Evolutionary conservation across 257 asterid species (phyloP).

Genomic region (Rehmannia glutinosa): DNA sequence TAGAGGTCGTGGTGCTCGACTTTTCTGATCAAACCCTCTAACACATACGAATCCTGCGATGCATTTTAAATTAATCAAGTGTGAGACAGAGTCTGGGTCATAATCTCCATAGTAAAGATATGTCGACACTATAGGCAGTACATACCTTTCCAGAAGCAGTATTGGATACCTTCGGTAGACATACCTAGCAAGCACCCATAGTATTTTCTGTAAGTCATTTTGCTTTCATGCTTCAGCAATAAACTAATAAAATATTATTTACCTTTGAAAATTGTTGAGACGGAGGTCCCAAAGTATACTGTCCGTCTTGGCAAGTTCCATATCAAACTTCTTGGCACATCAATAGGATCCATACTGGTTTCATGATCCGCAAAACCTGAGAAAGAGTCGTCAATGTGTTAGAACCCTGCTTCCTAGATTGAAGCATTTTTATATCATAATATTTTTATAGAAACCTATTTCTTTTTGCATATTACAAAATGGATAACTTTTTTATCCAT

Average conservation of each 20-base stretch:
- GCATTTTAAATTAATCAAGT: background rate
- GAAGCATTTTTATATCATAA: too few relatives aligned
- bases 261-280: too few relatives aligned
- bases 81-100: background rate
- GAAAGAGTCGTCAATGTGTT: slow-evolving; percentile 2
- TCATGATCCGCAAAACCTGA: slow-evolving; percentile 77
- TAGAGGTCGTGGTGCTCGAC: slow-evolving; percentile 77
- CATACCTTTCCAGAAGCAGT: too few relatives aligned
- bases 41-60: slow-evolving; percentile 75
- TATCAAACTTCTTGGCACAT: too few relatives aligned
- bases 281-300: too few relatives aligned
- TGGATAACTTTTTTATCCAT: background rate
- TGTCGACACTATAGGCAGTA: too few relatives aligned
- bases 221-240: slow-evolving; percentile 14
- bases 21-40: slow-evolving; percentile 67
- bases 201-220: slow-evolving; percentile 18
- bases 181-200: slow-evolving; percentile 47
- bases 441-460: too few relatives aligned
- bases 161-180: slow-evolving; percentile 54
- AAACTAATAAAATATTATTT: too few relatives aligned
- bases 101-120: background rate
- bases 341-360: slow-evolving; percentile 57
- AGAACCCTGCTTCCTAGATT: background rate
- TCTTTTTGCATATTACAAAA: too few relatives aligned
- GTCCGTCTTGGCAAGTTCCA: too few relatives aligned